Percentiles rank a stretch among this genome's conserved stretches.
These are phyloP conservation scores for Oryza glaberrima DNA, from an alignment of 176 grass and related monocot genomes.

Conservation along the genomic window DNA sequence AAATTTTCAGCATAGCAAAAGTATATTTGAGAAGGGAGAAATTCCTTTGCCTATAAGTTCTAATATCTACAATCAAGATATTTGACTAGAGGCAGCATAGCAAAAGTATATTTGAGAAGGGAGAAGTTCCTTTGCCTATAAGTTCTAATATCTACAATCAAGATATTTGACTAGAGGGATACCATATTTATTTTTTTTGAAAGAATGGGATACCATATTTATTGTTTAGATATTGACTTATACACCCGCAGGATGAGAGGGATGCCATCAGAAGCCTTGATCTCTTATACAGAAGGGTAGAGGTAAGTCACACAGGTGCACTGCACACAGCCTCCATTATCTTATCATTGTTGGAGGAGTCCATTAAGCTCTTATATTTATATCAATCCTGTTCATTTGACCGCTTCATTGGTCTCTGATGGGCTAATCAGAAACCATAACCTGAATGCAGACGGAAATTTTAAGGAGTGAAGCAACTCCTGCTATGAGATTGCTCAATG, in stretches of 20 bases:
- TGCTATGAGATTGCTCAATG: constrained; percentile 85
- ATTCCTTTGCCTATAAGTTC: constrained; percentile 26
- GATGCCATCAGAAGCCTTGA: constrained; percentile 94
- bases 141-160: constrained; percentile 12
- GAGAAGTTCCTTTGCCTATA: constrained; percentile 26
- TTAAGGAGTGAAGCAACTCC: constrained; percentile 89
- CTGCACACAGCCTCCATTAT: neutral
- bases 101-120: constrained; percentile 12
- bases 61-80: constrained; percentile 4
- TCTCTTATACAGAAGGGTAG: constrained; percentile 88
- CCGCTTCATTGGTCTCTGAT: constrained; percentile 4
- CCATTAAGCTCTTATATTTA: constrained; percentile 11
- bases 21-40: constrained; percentile 7
- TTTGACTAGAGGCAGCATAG: neutral
- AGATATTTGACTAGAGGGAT: neutral
- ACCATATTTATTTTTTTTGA: no score
- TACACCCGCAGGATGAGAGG: constrained; percentile 69
- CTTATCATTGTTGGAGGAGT: constrained; percentile 1
- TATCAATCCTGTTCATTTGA: constrained; percentile 7
- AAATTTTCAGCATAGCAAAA: constrained; percentile 11
- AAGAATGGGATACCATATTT: neutral
- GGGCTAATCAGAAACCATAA: constrained; percentile 32
- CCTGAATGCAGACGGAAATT: constrained; percentile 74
- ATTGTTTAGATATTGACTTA: constrained; percentile 30
- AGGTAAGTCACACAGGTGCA: constrained; percentile 44